phyloP scores from a whole-genome alignment of 805 yeast genomes.

The Huiozyma sinensis region DNA sequence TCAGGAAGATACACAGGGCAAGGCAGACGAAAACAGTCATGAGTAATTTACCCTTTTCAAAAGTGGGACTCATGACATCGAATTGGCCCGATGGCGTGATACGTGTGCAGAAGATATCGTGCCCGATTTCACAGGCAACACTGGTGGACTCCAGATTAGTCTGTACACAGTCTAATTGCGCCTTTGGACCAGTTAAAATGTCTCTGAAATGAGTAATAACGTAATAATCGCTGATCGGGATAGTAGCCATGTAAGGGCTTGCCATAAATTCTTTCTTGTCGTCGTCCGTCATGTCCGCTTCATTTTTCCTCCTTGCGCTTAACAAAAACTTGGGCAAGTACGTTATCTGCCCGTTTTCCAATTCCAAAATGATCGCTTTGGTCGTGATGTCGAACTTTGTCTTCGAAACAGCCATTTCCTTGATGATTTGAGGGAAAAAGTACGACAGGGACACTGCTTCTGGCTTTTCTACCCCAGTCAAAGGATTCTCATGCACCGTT shows the following conservation, averaged over 20 bases:
- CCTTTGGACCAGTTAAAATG: conserved; percentile 25
- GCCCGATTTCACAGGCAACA: conserved; percentile 52
- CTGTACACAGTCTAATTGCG: conserved; percentile 36
- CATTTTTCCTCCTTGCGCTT: conserved; percentile 59
- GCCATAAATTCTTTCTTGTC: conserved; percentile 52
- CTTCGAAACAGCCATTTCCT: conserved; percentile 39
- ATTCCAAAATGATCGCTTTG: conserved; percentile 50
- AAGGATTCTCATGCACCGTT: conserved; percentile 7
- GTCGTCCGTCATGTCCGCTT: conserved; percentile 37
- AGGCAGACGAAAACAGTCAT: conserved; percentile 47
- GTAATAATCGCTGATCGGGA: conserved; percentile 39
- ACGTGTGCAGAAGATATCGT: conserved; percentile 69
- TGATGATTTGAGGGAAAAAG: conserved; percentile 49
- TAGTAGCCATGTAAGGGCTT: conserved; percentile 53
- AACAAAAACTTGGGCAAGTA: conserved; percentile 61
- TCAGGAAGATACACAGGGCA: conserved; percentile 36
- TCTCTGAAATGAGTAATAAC: conserved; percentile 42
- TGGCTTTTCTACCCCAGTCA: conserved; percentile 30
- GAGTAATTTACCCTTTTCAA: conserved; percentile 55
- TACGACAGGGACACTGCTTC: conserved; percentile 46
- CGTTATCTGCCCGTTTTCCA: conserved; percentile 51
- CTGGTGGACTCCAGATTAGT: conserved; percentile 78
- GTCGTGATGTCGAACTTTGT: conserved; percentile 60
- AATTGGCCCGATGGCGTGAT: conserved; percentile 76
- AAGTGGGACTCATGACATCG: conserved; percentile 58